Conservation (phyloP, 208 protist genomes). For the Acanthamoeba triangularis region DNA sequence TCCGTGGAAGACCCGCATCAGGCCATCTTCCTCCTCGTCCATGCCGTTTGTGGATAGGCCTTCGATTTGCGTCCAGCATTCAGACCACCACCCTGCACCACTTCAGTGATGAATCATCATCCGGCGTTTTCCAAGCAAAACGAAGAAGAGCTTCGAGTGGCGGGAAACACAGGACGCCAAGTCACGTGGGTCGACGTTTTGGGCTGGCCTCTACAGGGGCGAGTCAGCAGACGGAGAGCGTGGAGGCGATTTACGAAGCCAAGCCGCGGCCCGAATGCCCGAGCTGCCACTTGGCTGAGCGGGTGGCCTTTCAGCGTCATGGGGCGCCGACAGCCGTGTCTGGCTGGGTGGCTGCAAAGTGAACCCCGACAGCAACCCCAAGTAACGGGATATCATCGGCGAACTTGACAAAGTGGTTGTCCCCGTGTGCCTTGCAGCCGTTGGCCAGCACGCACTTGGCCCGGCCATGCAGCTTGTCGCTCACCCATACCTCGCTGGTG, state of each 20-base stretch:
- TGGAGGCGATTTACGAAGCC: neutral
- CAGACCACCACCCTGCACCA: neutral
- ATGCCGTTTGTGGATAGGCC: neutral
- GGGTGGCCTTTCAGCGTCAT: neutral
- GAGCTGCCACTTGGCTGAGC: neutral
- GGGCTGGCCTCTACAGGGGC: too few species aligned
- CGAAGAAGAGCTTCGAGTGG: too few species aligned
- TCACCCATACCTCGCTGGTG: neutral
- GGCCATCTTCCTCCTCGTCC: neutral
- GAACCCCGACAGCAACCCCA: neutral
- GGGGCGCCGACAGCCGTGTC: neutral
- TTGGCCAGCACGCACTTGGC: neutral
- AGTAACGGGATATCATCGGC: too few species aligned
- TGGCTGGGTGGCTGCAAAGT: neutral
- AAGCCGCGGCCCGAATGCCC: neutral
- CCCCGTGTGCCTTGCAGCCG: neutral
- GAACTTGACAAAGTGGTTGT: constrained; percentile 3
- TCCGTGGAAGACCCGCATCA: constrained; percentile 20
- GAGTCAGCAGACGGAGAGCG: too few species aligned
- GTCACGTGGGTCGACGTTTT: too few species aligned
- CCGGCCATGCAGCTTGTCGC: constrained; percentile 1
- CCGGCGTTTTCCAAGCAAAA: too few species aligned
- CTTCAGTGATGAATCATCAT: neutral
- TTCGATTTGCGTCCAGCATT: neutral
- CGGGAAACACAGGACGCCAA: too few species aligned